Evolutionary conservation across 2,329 filamentous ascomycete species (phyloP).

Genomic region (Colletotrichum noveboracense): DNA sequence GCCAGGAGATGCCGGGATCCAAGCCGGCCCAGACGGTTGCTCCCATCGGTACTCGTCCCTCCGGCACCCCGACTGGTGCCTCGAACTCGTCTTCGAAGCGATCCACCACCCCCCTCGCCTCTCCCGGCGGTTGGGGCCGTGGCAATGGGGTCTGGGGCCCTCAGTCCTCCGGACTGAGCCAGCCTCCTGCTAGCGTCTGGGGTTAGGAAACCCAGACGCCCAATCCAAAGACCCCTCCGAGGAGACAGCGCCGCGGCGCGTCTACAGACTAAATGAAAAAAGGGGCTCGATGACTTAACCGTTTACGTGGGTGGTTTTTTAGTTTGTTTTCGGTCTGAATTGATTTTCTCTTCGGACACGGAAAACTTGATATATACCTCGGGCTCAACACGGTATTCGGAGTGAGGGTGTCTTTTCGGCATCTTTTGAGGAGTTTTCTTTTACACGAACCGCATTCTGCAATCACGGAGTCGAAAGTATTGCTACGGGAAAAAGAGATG

Average conservation of each 20-base stretch:
- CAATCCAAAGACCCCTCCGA: background rate
- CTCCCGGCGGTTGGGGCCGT: constrained; percentile 83
- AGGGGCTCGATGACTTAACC: background rate
- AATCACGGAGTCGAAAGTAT: constrained; percentile 21
- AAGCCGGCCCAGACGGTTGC: constrained; percentile 74
- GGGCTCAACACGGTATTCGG: constrained; percentile 19
- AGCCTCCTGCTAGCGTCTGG: constrained; percentile 91
- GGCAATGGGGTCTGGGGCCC: constrained; percentile 82
- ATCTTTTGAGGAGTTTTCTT: constrained; percentile 22
- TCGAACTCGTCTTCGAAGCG: constrained; percentile 68
- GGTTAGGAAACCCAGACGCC: constrained; percentile 57
- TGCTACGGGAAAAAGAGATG: constrained; percentile 13
- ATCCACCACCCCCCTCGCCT: constrained; percentile 88
- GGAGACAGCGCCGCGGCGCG: background rate
- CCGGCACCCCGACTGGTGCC: constrained; percentile 54
- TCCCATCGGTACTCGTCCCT: constrained; percentile 90
- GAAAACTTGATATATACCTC: constrained; percentile 24
- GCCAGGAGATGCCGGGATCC: constrained; percentile 61
- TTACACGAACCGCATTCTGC: constrained; percentile 21
- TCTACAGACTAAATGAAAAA: background rate
- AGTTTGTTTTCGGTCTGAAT: constrained; percentile 18
- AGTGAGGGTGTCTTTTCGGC: constrained; percentile 22
- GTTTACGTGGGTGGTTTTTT: constrained; percentile 12
- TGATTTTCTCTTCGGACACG: constrained; percentile 19
- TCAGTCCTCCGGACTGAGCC: constrained; percentile 76